A percentile compares a stretch with the other conserved stretches of the same genome.
These are phyloP conservation scores for Trichomonascaceae sp. DNA, from an alignment of 1,139 yeast genomes.

Conservation along the genomic window DNA sequence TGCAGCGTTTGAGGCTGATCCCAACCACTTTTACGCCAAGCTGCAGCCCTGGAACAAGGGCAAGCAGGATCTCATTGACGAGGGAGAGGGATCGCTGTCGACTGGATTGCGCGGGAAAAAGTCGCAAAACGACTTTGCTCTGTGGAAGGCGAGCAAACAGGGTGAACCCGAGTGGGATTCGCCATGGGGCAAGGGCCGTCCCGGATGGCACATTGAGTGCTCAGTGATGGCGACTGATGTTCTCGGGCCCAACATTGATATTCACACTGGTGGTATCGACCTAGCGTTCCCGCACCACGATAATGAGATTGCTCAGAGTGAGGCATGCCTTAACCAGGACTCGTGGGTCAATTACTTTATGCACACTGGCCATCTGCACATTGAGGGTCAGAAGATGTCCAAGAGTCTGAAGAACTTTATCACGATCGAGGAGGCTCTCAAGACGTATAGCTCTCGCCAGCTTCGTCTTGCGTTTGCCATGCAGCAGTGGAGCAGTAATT, in stretches of 20 bases:
- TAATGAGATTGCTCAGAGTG: constrained; percentile 93
- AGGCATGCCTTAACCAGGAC: constrained; percentile 74
- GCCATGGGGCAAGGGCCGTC: constrained; percentile 96
- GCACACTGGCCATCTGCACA: constrained; percentile 95
- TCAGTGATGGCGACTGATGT: constrained; percentile 96
- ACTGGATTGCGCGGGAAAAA: constrained; percentile 43
- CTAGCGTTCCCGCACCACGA: constrained; percentile 99
- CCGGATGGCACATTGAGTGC: constrained; percentile 99
- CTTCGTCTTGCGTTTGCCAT: constrained; percentile 81
- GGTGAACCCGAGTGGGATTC: constrained; percentile 97
- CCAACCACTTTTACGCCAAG: constrained; percentile 74
- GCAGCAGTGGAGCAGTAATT: constrained; percentile 83
- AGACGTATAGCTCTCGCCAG: constrained; percentile 60
- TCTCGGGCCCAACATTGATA: constrained; percentile 73
- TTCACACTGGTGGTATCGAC: constrained; percentile 95
- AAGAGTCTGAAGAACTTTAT: constrained; percentile 89
- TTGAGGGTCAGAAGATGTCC: constrained; percentile 97
- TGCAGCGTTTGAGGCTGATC: constrained; percentile 55
- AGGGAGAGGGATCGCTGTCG: constrained; percentile 87
- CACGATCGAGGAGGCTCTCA: constrained; percentile 82
- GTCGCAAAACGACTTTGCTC: constrained; percentile 78
- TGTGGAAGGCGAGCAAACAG: constrained; percentile 93
- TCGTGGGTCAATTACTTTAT: constrained; percentile 97
- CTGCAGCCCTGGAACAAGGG: constrained; percentile 98
- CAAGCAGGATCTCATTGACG: constrained; percentile 69